Conservation (phyloP, 1,284 basidiomycete species). For the Cryptococcus sp. region DNA sequence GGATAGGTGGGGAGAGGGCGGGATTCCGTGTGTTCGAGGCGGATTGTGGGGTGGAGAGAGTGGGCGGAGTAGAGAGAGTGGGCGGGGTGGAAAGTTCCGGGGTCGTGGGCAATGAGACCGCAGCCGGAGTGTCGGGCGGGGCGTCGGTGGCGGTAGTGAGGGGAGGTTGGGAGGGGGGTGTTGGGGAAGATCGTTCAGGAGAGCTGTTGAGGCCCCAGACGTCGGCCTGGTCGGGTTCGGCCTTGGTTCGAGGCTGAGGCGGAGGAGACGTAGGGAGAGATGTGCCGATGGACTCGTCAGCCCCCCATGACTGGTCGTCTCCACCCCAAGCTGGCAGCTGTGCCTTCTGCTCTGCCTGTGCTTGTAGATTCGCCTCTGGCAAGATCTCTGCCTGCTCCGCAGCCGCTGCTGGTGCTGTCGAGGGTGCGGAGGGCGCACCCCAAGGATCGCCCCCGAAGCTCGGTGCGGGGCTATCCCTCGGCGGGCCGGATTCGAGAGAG, state of each 20-base stretch:
- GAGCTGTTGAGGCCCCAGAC: background rate
- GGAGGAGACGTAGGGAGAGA: too few relatives aligned
- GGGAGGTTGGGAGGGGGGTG: background rate
- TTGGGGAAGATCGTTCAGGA: too few relatives aligned
- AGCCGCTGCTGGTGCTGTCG: too few relatives aligned
- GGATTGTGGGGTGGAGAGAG: background rate
- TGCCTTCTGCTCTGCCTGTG: too few relatives aligned
- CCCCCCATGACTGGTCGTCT: background rate
- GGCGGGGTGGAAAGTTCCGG: background rate
- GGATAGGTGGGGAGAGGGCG: background rate
- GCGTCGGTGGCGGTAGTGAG: background rate
- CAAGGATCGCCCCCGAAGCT: conserved; percentile 30
- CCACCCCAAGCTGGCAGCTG: background rate
- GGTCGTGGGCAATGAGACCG: background rate
- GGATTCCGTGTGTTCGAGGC: background rate
- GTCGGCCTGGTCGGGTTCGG: background rate
- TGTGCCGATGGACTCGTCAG: too few relatives aligned
- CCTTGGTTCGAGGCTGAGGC: background rate
- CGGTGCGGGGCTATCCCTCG: conserved; percentile 7
- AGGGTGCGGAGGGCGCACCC: conserved; percentile 15
- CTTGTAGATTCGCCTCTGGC: too few relatives aligned
- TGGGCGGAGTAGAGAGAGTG: background rate
- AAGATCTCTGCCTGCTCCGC: too few relatives aligned
- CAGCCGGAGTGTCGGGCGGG: background rate
- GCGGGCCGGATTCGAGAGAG: background rate